These are phyloP conservation scores for Punica granatum DNA, from an alignment of 345 rosid species.

Conservation along the genomic window DNA sequence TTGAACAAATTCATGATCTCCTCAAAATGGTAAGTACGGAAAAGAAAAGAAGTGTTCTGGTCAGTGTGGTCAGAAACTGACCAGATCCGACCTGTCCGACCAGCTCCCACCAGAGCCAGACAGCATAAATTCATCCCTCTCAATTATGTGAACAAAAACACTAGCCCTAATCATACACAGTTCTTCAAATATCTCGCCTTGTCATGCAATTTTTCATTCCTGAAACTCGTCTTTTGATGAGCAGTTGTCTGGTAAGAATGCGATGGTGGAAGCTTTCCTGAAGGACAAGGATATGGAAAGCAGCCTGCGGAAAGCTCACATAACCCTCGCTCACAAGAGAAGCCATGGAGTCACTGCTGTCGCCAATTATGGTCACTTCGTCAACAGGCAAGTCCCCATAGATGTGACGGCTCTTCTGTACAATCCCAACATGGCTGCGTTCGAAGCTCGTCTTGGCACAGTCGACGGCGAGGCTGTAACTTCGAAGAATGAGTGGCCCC, in stretches of 20 bases:
- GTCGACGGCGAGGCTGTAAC: slow-evolving; percentile 53
- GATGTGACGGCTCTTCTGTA: slow-evolving; percentile 60
- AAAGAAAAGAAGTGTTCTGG: background rate
- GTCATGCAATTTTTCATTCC: background rate
- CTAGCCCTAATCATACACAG: background rate
- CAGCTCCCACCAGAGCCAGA: background rate
- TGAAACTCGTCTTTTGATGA: background rate
- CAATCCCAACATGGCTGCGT: slow-evolving; percentile 68
- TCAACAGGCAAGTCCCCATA: slow-evolving; percentile 53
- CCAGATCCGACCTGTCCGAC: background rate
- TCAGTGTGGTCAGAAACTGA: background rate
- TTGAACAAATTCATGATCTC: slow-evolving; percentile 36
- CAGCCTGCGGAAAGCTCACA: slow-evolving; percentile 52
- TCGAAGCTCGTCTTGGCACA: slow-evolving; percentile 59
- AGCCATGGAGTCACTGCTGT: slow-evolving; percentile 81
- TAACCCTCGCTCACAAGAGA: slow-evolving; percentile 91
- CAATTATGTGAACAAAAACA: background rate
- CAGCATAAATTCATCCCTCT: background rate
- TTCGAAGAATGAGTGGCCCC: slow-evolving; percentile 83
- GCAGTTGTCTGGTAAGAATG: slow-evolving; percentile 51
- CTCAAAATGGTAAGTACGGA: slow-evolving; percentile 47
- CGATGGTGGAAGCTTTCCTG: slow-evolving; percentile 39
- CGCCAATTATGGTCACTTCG: slow-evolving; percentile 52
- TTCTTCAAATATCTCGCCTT: background rate
- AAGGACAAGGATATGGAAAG: slow-evolving; percentile 41